Base-by-base conservation (phyloP, 1,284 basidiomycete species). In the Anthracocystis walkeri region DNA sequence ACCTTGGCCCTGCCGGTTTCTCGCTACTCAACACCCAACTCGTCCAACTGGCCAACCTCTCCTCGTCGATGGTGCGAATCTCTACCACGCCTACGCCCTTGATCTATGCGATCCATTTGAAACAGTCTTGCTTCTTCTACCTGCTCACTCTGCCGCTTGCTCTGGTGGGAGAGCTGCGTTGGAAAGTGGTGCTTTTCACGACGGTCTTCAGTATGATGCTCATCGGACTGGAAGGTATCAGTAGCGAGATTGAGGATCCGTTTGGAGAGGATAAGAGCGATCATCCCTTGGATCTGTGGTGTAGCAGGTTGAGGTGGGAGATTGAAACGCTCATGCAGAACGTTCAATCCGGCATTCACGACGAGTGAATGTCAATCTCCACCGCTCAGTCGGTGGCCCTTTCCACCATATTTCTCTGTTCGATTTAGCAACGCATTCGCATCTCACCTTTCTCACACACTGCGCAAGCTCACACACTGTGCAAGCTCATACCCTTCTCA, bases 201-300 rank as follows among this genome's bases (percentile, higher is more conserved):
- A 78, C 72, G 16, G 66, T 85, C 2, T 91, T 93, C 33, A 91
- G 92, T 14, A 93, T 95, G 86, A 94, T 92, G 4, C 89, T 95
- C 70, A 94, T 94, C 91, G 94, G 93, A 12, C 92, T 96, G 58
- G 94, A 96, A 86, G 93, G 93, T 11, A 95, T 96, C 71, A 93
- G 93, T 0, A 91, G 94, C 71, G 91, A 94, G 86, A 93, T 95
- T 73, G 94, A 95, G 84, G 92, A 92, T 91, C 94, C 94, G 1
- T 88, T 87, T 29, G 66, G 86, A 81, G 58, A 84, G 77, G 81
- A 76, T n/a, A 51, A 60, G 48, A 64, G 60, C 58, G 74, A 76
- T 45, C 74, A 76, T 49, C 65, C 64, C 2, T 46, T 73, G 29
- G 74, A 76, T 58, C 33, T 58, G 41, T 72, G 56, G 54, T 75